Evolutionary conservation across 495 filamentous ascomycete genomes (phyloP), one percentile per base, ranked within the genome.

Genomic region (Penicillium goetzii): DNA sequence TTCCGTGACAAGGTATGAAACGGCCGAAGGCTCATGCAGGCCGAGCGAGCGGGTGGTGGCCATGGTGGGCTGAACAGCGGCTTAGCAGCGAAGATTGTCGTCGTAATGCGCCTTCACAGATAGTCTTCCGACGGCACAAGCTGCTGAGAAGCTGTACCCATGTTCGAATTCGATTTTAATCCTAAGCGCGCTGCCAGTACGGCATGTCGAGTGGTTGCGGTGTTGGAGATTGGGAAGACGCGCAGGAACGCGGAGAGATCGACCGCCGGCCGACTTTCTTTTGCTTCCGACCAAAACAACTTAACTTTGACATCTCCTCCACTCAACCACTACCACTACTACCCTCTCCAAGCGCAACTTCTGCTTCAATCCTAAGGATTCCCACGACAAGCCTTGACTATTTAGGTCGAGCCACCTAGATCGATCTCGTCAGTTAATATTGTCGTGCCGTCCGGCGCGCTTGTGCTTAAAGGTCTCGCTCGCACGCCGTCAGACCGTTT

Each of bases 11-110:
- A 96, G 87, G 77, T 92, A 94, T 34, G 86, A 86, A 43, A 98
- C 81, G 57, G 88, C 92, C 59, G 90, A 83, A 62, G 95, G 93
- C 72, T 89, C 86, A 76, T 97, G 93, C 66, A 96, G 80, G 67
- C 95, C 95, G 59, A 97, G 84, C 47, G 93, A 97, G 60, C 85
- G 88, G 71, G 95, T 87, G 61, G 91, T 86, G 62, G 93, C 93
- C 95, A 99, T 98, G 61, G 41, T 77, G 64, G 58, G 73, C 60
- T 69, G 65, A 59, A 33, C 23, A 12, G 9, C 4, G 38, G 52
- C 52, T 66, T 66, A 69, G 68, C 30, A 71, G 65, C 64, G 26
- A 45, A 40, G 38, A 53, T 67, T 67, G 68, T 53, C 53, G 63
- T 67, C 30, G 61, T 54, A 59, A 10, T 62, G 60, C 68, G 62